These are phyloP conservation scores for Gracilaria caudata DNA, from an alignment of 23 red algal genomes.

Conservation along the genomic window DNA sequence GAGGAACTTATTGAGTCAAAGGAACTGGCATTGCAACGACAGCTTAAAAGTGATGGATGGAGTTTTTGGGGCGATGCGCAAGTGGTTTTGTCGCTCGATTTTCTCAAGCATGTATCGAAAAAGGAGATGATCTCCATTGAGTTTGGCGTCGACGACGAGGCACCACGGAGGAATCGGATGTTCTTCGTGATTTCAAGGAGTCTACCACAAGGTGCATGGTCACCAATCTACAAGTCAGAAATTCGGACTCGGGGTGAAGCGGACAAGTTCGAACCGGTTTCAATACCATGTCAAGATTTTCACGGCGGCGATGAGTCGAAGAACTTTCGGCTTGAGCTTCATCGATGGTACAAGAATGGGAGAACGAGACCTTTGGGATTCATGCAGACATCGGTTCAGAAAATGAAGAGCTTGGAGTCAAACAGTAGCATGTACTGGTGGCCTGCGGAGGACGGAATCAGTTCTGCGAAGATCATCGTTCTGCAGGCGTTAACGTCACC, in stretches of 20 bases:
- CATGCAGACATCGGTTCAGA: conserved; percentile 40
- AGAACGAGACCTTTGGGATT: conserved; percentile 41
- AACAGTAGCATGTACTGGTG: conserved; percentile 53
- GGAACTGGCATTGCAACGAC: conserved; percentile 10
- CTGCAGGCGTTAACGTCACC: conserved; percentile 23
- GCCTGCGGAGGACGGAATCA: conserved; percentile 53
- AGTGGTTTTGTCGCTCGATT: conserved; percentile 27
- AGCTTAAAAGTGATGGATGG: conserved; percentile 3
- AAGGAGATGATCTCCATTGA: conserved; percentile 39
- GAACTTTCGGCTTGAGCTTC: conserved; percentile 42
- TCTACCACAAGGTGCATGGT: conserved; percentile 38
- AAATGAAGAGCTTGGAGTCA: conserved; percentile 24
- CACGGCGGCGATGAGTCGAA: conserved; percentile 45
- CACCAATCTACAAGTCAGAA: conserved; percentile 52
- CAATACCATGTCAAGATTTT: conserved; percentile 24
- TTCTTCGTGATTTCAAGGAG: conserved; percentile 42
- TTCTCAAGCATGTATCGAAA: conserved; percentile 33
- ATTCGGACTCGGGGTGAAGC: conserved; percentile 15
- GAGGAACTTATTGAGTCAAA: conserved; percentile 25
- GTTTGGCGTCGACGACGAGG: conserved; percentile 26
- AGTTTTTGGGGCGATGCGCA: conserved; percentile 24
- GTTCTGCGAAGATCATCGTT: conserved; percentile 44
- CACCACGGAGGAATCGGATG: conserved; percentile 49
- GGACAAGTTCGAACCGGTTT: conserved; percentile 30
- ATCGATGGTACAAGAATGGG: conserved; percentile 61